Conservation (phyloP, 2,329 filamentous ascomycete genomes). For the Didymella exigua region DNA sequence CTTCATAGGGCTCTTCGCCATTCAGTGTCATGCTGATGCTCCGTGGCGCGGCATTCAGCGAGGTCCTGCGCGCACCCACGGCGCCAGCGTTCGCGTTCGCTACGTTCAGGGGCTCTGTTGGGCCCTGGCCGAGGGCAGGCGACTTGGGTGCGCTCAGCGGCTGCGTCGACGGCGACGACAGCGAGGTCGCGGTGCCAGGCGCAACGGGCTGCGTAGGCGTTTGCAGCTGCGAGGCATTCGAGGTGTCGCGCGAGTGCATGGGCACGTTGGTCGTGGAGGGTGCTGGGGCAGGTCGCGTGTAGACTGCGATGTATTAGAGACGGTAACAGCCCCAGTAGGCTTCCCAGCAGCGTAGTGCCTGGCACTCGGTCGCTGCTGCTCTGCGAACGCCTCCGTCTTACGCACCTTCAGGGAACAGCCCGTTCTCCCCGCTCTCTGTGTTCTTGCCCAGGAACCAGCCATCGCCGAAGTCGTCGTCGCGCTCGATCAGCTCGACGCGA, state of each 20-base stretch:
- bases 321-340: background rate
- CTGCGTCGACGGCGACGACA: conserved; percentile 15
- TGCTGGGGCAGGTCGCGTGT: conserved; percentile 65
- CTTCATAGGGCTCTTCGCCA: conserved; percentile 48
- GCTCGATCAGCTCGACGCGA: conserved; percentile 80
- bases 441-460: conserved; percentile 83
- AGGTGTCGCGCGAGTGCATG: conserved; percentile 39
- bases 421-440: conserved; percentile 72
- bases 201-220: conserved; percentile 12
- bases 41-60: conserved; percentile 31
- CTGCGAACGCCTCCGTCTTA: background rate
- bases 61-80: conserved; percentile 27
- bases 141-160: conserved; percentile 10
- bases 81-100: conserved; percentile 22
- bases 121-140: conserved; percentile 23
- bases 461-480: conserved; percentile 87
- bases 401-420: conserved; percentile 81
- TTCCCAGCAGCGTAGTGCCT: background rate
- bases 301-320: conserved; percentile 56
- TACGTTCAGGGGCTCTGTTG: conserved; percentile 41
- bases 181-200: conserved; percentile 27
- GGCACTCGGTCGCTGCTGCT: background rate
- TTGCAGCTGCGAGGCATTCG: conserved; percentile 28
- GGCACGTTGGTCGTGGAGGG: conserved; percentile 32
- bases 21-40: conserved; percentile 46